phyloP scores from a whole-genome alignment of 306 rosid species.

The Inga leiocalycina region DNA sequence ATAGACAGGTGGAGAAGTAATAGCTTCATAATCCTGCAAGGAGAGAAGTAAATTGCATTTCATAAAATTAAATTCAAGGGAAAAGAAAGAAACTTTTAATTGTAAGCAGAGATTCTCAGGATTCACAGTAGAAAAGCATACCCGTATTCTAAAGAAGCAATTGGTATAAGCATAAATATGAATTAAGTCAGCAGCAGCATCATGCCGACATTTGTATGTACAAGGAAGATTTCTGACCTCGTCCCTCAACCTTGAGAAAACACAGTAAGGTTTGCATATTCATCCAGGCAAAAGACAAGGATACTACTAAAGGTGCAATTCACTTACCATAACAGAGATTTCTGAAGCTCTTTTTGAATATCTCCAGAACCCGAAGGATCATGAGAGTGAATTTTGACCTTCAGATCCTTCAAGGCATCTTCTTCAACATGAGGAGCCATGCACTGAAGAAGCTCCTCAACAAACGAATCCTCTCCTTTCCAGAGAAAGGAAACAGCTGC shows the following conservation, averaged over 20 bases:
- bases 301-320: constrained; percentile 4
- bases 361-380: constrained; percentile 73
- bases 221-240: constrained; percentile 88
- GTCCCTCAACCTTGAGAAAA: constrained; percentile 84
- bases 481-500: constrained; percentile 73
- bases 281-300: constrained; percentile 26
- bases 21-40: constrained; percentile 73
- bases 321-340: constrained; percentile 74
- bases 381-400: constrained; percentile 62
- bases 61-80: neutral
- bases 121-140: constrained; percentile 36
- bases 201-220: constrained; percentile 95
- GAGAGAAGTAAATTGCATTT: constrained; percentile 1
- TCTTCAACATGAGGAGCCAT: constrained; percentile 72
- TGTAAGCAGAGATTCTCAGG: neutral
- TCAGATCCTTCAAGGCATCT: constrained; percentile 66
- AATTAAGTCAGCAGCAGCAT: constrained; percentile 98
- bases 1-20: constrained; percentile 96
- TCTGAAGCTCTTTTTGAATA: constrained; percentile 73
- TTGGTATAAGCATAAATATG: constrained; percentile 91
- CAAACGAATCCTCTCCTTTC: constrained; percentile 95
- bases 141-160: constrained; percentile 89
- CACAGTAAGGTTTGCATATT: constrained; percentile 11
- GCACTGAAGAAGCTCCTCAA: constrained; percentile 87
- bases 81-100: neutral